Evolutionary conservation across 106 monocot genomes (phyloP).

Genomic region (Apostasia shenzhenica): DNA sequence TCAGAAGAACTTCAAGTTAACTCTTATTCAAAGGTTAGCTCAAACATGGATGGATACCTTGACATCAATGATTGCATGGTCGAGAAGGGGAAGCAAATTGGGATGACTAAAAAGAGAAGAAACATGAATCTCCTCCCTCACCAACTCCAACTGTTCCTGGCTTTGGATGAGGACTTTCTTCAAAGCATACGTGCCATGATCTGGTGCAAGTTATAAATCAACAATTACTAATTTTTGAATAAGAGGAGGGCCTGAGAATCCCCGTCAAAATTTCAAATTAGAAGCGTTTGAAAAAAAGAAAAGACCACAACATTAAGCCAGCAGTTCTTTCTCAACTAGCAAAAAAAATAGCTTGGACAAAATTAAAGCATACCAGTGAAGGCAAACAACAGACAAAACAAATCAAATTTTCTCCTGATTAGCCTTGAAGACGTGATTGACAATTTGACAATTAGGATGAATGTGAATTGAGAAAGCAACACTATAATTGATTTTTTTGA

Average conservation of each 20-base stretch:
- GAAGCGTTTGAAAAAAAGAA: too few relatives aligned
- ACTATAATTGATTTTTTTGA: background rate
- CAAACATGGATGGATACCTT: slow-evolving; percentile 37
- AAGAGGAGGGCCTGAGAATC: too few relatives aligned
- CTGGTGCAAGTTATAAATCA: slow-evolving; percentile 23
- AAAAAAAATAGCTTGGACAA: too few relatives aligned
- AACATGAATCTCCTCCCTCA: slow-evolving; percentile 85
- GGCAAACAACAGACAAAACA: too few relatives aligned
- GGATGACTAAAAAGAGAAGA: slow-evolving; percentile 88
- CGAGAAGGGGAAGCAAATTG: slow-evolving; percentile 93
- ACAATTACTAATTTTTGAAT: too few relatives aligned
- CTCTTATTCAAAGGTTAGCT: too few relatives aligned
- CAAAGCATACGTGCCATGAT: slow-evolving; percentile 87
- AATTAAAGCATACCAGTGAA: background rate
- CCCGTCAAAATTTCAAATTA: too few relatives aligned
- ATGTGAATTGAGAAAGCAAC: background rate
- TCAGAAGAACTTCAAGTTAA: too few relatives aligned
- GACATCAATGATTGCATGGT: slow-evolving; percentile 82
- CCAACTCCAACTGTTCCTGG: slow-evolving; percentile 83
- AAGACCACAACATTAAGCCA: too few relatives aligned
- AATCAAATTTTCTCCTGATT: background rate
- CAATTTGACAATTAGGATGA: background rate
- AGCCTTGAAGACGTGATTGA: background rate
- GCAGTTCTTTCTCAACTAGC: too few relatives aligned
- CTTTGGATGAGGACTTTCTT: slow-evolving; percentile 90